phyloP scores from a whole-genome alignment of 306 rosid species.

The Albizia julibrissin region DNA sequence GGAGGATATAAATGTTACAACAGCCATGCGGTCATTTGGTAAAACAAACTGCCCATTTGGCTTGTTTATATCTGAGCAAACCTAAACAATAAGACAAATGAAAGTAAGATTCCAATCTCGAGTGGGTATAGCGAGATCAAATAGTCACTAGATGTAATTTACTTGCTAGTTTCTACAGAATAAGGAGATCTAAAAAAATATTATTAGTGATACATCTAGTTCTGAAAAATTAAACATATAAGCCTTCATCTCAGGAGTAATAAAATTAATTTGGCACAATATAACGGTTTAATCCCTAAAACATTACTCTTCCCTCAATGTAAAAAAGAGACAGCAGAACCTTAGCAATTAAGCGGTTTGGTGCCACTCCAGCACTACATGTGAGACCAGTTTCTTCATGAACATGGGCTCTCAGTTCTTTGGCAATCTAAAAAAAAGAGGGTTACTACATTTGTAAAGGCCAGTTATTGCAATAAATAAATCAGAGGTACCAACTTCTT shows the following conservation, averaged over 20 bases:
- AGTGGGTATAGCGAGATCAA: constrained; percentile 3
- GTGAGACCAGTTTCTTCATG: constrained; percentile 88
- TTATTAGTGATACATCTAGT: constrained; percentile 8
- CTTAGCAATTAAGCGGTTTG: constrained; percentile 92
- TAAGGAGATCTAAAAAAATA: constrained; percentile 14
- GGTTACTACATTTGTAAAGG: constrained; percentile 20
- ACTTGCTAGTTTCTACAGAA: constrained; percentile 25
- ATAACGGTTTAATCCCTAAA: not conserved
- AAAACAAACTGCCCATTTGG: constrained; percentile 95
- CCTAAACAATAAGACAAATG: constrained; percentile 47
- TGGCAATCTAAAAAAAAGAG: constrained; percentile 59
- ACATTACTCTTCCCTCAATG: not conserved
- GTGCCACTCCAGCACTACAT: constrained; percentile 96
- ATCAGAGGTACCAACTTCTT: constrained; percentile 47
- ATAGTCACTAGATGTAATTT: constrained; percentile 25
- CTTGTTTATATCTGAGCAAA: constrained; percentile 95
- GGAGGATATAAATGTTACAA: constrained; percentile 81
- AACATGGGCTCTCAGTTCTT: constrained; percentile 74
- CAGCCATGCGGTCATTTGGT: constrained; percentile 76
- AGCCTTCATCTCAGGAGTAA: not conserved
- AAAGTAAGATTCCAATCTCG: constrained; percentile 26
- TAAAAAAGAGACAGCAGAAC: constrained; percentile 40
- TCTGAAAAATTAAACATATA: constrained; percentile 18
- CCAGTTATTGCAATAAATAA: not conserved
- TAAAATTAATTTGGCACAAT: not conserved